phyloP scores from a whole-genome alignment of 2,329 filamentous ascomycete genomes.

The Diaporthe citriasiana region DNA sequence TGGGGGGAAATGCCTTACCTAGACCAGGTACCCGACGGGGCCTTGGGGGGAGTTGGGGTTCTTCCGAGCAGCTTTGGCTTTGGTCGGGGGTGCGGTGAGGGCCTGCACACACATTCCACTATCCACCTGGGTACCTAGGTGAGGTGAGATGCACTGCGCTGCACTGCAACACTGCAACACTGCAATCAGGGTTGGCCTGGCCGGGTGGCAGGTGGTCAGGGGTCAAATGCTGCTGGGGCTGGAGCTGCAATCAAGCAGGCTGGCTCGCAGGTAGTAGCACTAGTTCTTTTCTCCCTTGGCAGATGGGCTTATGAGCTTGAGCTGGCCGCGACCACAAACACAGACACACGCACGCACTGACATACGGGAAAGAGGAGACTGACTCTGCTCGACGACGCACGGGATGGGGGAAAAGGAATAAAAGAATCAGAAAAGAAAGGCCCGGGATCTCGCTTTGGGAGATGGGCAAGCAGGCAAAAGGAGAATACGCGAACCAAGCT shows the following conservation, averaged over 20 bases:
- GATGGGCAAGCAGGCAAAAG: slow-evolving; percentile 35
- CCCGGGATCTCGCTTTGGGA: slow-evolving; percentile 15
- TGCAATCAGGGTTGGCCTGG: slow-evolving; percentile 34
- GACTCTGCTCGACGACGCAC: neutral
- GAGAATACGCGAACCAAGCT: slow-evolving; percentile 35
- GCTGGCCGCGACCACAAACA: slow-evolving; percentile 15
- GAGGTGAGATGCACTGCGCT: slow-evolving; percentile 28
- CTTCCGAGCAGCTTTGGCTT: slow-evolving; percentile 4
- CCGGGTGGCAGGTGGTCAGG: slow-evolving; percentile 17
- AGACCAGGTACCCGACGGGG: neutral
- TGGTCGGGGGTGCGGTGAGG: slow-evolving; percentile 23
- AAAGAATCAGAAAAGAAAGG: slow-evolving; percentile 35
- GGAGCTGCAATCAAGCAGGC: slow-evolving; percentile 15
- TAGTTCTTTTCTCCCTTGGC: slow-evolving; percentile 14
- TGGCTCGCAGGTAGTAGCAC: slow-evolving; percentile 10
- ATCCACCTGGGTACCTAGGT: slow-evolving; percentile 14
- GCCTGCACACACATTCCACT: slow-evolving; percentile 16
- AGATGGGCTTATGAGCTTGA: slow-evolving; percentile 3
- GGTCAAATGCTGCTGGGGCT: slow-evolving; percentile 18
- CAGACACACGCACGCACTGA: neutral
- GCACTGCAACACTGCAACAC: slow-evolving; percentile 35
- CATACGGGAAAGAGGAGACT: neutral
- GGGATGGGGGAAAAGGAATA: slow-evolving; percentile 17
- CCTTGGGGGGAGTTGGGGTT: slow-evolving; percentile 13
- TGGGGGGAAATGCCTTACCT: slow-evolving; percentile 16